phyloP scores from a whole-genome alignment of 2,329 filamentous ascomycete genomes.

The Monosporascus sp. region DNA sequence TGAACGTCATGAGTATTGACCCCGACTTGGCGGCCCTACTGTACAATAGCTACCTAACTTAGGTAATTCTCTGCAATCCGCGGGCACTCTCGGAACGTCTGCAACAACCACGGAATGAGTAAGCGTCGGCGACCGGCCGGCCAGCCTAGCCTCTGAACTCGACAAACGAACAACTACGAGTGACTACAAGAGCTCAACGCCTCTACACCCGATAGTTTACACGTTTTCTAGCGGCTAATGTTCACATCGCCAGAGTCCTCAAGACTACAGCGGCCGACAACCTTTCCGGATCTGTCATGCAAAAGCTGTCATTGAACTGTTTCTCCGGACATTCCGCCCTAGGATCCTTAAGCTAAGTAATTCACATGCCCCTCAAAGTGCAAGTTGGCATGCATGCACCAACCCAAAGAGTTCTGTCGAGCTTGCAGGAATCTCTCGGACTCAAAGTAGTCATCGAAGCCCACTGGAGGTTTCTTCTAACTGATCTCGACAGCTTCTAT shows the following conservation, averaged over 20 bases:
- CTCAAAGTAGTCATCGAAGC: constrained; percentile 25
- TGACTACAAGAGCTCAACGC: too few species aligned
- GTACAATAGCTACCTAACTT: neutral
- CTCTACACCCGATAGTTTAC: too few species aligned
- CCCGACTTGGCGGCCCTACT: neutral
- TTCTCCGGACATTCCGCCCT: constrained; percentile 2
- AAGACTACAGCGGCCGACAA: too few species aligned
- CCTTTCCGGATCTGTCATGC: neutral
- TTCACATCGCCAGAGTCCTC: too few species aligned
- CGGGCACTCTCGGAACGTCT: neutral
- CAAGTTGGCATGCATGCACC: constrained; percentile 33
- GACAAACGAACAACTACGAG: neutral
- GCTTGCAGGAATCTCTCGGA: constrained; percentile 32
- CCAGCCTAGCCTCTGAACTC: too few species aligned
- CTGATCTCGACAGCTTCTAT: constrained; percentile 18
- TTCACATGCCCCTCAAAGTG: constrained; percentile 36
- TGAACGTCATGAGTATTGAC: neutral
- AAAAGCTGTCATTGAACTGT: neutral
- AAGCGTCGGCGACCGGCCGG: too few species aligned
- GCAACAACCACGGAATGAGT: neutral
- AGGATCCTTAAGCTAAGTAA: constrained; percentile 4
- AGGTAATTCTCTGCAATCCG: neutral
- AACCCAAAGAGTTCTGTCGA: constrained; percentile 27
- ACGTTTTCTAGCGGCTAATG: too few species aligned
- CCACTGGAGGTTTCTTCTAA: constrained; percentile 13